Evolutionary conservation across 371 early-diverging fungal genomes (phyloP).

Genomic region (Rhizomucor miehei): DNA sequence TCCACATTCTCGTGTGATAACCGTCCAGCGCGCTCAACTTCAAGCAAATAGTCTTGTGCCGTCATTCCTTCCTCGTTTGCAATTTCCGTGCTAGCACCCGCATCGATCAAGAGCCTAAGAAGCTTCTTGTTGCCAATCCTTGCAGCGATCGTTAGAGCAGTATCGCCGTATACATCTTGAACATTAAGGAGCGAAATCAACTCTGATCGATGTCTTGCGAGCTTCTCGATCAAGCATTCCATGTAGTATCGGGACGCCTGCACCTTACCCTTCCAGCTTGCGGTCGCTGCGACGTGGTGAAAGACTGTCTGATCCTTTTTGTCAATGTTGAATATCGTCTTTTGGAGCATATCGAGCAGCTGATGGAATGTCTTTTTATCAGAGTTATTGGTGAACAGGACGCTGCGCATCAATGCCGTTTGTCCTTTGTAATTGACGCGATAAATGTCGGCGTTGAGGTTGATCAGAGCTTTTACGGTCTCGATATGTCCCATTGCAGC

Average conservation of each 20-base stretch:
- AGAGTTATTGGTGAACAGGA: conserved; percentile 85
- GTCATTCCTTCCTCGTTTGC: conserved; percentile 74
- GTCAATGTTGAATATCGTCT: conserved; percentile 78
- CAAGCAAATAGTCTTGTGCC: conserved; percentile 57
- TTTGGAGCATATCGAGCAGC: conserved; percentile 72
- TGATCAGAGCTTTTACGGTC: conserved; percentile 71
- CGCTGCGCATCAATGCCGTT: conserved; percentile 88
- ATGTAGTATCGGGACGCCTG: conserved; percentile 84
- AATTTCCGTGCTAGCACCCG: conserved; percentile 78
- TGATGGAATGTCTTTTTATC: conserved; percentile 80
- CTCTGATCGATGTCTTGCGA: conserved; percentile 54
- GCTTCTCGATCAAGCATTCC: conserved; percentile 75
- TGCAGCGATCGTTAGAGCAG: conserved; percentile 87
- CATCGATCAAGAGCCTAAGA: conserved; percentile 71
- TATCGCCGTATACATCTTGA: conserved; percentile 88
- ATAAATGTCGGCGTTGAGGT: conserved; percentile 72
- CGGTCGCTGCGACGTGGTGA: conserved; percentile 86
- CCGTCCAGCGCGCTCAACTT: conserved; percentile 25
- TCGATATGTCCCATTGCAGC: conserved; percentile 85
- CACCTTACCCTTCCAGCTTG: conserved; percentile 72
- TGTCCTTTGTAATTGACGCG: conserved; percentile 82
- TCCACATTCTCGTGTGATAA: conserved; percentile 4
- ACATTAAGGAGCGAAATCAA: conserved; percentile 75
- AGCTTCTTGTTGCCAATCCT: conserved; percentile 74
- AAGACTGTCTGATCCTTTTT: conserved; percentile 83